A percentile compares a stretch with the other conserved stretches of the same genome.
Evolutionary conservation across 2,329 filamentous ascomycete genomes (phyloP).

Genomic region (Phoma herbarum): DNA sequence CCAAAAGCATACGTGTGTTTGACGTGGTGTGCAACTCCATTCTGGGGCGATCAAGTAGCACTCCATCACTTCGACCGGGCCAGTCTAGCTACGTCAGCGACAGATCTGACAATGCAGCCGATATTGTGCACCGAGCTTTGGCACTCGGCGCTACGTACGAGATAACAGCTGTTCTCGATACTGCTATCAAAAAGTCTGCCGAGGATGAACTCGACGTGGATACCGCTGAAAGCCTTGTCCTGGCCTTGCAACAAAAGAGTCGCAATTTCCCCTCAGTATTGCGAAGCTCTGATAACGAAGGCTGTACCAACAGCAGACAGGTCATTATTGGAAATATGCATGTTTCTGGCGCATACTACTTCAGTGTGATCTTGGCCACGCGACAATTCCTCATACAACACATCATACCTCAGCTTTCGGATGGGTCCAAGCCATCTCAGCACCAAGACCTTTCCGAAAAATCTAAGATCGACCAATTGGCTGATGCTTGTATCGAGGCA

Average conservation of each 20-base stretch:
- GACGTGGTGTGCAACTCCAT: conserved; percentile 61
- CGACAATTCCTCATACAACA: conserved; percentile 64
- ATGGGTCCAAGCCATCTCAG: conserved; percentile 34
- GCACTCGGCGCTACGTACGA: conserved; percentile 33
- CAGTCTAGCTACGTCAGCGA: conserved; percentile 21
- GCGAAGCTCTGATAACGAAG: conserved; percentile 26
- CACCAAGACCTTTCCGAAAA: conserved; percentile 36
- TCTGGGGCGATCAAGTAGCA: conserved; percentile 56
- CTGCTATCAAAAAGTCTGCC: conserved; percentile 23
- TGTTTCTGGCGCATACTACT: conserved; percentile 67
- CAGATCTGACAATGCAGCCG: not conserved
- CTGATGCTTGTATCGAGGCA: conserved; percentile 64
- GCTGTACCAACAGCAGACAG: conserved; percentile 33
- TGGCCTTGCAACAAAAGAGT: conserved; percentile 55
- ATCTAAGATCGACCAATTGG: conserved; percentile 51
- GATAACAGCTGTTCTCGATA: conserved; percentile 32
- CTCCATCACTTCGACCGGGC: conserved; percentile 26
- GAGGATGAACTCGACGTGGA: conserved; percentile 16
- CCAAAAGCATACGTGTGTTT: conserved; percentile 59
- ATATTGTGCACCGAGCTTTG: conserved; percentile 22
- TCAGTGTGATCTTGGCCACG: conserved; percentile 66
- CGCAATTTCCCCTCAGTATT: conserved; percentile 53
- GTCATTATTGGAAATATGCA: conserved; percentile 61
- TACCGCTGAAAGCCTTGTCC: conserved; percentile 26
- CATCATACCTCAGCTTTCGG: conserved; percentile 48